Base-by-base conservation (phyloP, 176 grass and related monocot species). In the Echinochloa phyllopogon region DNA sequence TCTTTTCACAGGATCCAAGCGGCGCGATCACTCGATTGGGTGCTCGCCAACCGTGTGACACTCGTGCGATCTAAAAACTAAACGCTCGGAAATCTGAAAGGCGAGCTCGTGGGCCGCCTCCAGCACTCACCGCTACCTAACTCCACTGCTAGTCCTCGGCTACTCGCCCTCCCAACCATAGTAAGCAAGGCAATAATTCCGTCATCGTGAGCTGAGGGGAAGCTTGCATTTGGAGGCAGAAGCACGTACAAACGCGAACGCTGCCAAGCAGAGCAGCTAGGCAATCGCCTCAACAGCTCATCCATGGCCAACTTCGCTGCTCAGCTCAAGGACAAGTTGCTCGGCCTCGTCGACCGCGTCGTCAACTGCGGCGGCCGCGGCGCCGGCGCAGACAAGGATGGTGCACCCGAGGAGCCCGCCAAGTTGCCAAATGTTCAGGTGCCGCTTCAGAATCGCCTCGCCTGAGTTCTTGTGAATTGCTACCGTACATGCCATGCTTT, bases 311-410 rank as follows among this genome's bases (percentile, higher is more conserved):
- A 65, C 70, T 81, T 86, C 78, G 66, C 82, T 20, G 6, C 68
- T 21, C 76, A 90, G 70, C 71, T 90, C 49, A 82, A 86, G 67
- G 84, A 69, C 21, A 65, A 69, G 45, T 6, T 82, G 36, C 75
- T 77, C 27, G 40, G 63, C 78, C 62, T 90, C 50, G 40, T 86
- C 66, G 70, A 51, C 14, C 84, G 83, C 9, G 51, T 82, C 51
- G 65, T 45, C 38, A 55, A 60, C 67, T 62, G 18, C 29, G 17
- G 69, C 67, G 17, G 25, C 21, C 0, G 24, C 14, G 61, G 29
- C 17, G 8, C 20, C 17, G 56, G 69, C 45, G 69, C 2, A 11
- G 36, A 73, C 40, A 78, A 91, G 20, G 74, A 84, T 55, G 74
- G 80, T 55, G 29, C 23, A 20, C 40, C 10, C 6, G 53, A 83